Evolutionary conservation across 352 stramenopile species (phyloP).

Genomic region (Phytophthora crassamura): DNA sequence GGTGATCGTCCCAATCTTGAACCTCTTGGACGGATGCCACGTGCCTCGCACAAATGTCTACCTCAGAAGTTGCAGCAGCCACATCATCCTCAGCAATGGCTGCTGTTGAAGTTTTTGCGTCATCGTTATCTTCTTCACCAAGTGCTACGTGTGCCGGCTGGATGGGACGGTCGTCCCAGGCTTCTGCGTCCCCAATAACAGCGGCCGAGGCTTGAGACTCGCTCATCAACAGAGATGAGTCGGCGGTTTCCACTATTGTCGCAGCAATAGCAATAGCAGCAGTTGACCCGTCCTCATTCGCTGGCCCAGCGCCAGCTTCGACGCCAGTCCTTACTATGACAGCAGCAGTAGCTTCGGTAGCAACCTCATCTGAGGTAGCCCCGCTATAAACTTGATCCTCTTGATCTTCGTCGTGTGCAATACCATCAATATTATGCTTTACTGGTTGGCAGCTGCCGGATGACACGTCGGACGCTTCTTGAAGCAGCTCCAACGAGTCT

Average conservation of each 20-base stretch:
- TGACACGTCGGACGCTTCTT: conserved; percentile 39
- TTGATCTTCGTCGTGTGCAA: neutral
- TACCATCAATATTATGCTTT: neutral
- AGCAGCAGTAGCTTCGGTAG: conserved; percentile 1
- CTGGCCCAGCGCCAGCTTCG: no score
- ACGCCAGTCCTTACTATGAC: neutral
- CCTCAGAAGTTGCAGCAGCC: no score
- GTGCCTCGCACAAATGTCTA: no score
- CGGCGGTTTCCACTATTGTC: no score
- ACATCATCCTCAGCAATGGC: neutral
- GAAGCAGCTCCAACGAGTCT: conserved; percentile 54
- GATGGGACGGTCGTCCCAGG: conserved; percentile 16
- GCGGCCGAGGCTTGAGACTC: no score
- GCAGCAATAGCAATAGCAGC: no score
- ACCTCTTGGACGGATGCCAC: neutral
- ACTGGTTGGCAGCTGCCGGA: conserved; percentile 29
- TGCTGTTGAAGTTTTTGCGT: neutral
- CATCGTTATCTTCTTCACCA: neutral
- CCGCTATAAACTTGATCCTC: neutral
- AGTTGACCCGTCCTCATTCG: no score
- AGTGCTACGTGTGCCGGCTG: neutral
- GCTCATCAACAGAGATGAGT: neutral
- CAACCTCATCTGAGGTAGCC: neutral
- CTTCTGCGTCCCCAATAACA: no score
- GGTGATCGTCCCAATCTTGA: conserved; percentile 21